A percentile compares a stretch with the other conserved stretches of the same genome.
Conservation (phyloP, 208 protist species). For the Leishmania lainsoni region DNA sequence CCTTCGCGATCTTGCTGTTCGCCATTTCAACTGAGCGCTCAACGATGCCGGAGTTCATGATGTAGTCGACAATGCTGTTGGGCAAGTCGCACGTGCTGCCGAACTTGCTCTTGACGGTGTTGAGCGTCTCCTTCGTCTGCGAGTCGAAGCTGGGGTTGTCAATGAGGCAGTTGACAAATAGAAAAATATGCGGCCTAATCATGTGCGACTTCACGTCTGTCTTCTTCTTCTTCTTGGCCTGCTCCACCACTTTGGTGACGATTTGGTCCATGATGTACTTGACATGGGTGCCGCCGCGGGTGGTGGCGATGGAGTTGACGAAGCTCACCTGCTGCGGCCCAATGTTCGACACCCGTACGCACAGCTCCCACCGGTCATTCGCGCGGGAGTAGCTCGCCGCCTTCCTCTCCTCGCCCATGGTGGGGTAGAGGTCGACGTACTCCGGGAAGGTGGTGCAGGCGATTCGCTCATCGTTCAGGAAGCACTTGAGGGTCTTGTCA, state of each 20-base stretch:
- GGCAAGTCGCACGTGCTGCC: constrained; percentile 96
- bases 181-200: constrained; percentile 98
- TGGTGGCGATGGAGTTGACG: constrained; percentile 99
- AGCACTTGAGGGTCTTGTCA: constrained; percentile 93
- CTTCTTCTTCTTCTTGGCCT: constrained; percentile 97
- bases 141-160: constrained; percentile 99
- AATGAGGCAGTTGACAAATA: constrained; percentile 99
- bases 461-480: constrained; percentile 96
- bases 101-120: constrained; percentile 94
- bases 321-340: constrained; percentile 99
- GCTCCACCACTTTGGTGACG: constrained; percentile 86
- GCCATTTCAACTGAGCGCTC: constrained; percentile 95
- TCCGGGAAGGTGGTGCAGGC: constrained; percentile 96
- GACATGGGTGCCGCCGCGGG: constrained; percentile 99
- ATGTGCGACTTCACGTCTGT: constrained; percentile 96
- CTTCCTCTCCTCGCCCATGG: constrained; percentile 84
- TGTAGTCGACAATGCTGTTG: constrained; percentile 95
- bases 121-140: constrained; percentile 99
- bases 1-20: constrained; percentile 95
- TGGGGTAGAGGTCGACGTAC: constrained; percentile 97
- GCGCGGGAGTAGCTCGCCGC: constrained; percentile 77
- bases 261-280: constrained; percentile 98
- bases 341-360: constrained; percentile 92
- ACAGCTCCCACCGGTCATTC: constrained; percentile 98
- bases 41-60: constrained; percentile 95